Evolutionary conservation across 129 eudicot species (phyloP).

Genomic region (Pseudognaphalium luteoalbum): DNA sequence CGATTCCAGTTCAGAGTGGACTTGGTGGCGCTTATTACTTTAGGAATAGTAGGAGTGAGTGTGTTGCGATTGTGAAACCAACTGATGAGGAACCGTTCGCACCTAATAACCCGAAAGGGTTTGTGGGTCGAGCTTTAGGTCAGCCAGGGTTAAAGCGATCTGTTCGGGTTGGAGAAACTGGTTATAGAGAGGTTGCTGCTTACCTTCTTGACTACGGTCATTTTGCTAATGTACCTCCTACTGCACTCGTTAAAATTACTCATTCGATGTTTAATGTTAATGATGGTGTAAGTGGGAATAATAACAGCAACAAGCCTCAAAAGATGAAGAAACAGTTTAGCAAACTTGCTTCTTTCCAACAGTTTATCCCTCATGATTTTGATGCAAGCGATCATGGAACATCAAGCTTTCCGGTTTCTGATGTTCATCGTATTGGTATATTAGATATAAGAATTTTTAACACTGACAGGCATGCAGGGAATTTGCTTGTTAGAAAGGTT

Average conservation of each 20-base stretch:
- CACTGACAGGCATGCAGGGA: slow-evolving; percentile 89
- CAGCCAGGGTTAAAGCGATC: slow-evolving; percentile 81
- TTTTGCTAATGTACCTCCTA: slow-evolving; percentile 88
- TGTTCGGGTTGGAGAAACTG: slow-evolving; percentile 89
- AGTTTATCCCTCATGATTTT: slow-evolving; percentile 80
- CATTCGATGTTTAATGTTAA: slow-evolving; percentile 82
- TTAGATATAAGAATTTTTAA: slow-evolving; percentile 78
- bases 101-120: slow-evolving; percentile 87
- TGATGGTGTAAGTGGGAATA: slow-evolving; percentile 56
- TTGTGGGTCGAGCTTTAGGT: slow-evolving; percentile 78
- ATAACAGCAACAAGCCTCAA: slow-evolving; percentile 33
- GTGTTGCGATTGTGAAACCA: slow-evolving; percentile 85
- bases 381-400: slow-evolving; percentile 97
- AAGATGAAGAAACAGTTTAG: slow-evolving; percentile 54
- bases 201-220: slow-evolving; percentile 72
- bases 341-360: slow-evolving; percentile 90
- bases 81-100: slow-evolving; percentile 92
- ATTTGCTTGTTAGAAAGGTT: slow-evolving; percentile 73
- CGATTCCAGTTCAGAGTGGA: slow-evolving; percentile 69
- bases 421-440: slow-evolving; percentile 89
- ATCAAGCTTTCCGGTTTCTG: slow-evolving; percentile 76
- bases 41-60: slow-evolving; percentile 63
- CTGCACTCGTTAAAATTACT: slow-evolving; percentile 86
- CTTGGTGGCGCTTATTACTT: slow-evolving; percentile 86
- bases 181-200: slow-evolving; percentile 83